A percentile compares a stretch with the other conserved stretches of the same genome.
Conservation (phyloP, 495 filamentous ascomycete species). For the Podospora bellae-mahoneyi region DNA sequence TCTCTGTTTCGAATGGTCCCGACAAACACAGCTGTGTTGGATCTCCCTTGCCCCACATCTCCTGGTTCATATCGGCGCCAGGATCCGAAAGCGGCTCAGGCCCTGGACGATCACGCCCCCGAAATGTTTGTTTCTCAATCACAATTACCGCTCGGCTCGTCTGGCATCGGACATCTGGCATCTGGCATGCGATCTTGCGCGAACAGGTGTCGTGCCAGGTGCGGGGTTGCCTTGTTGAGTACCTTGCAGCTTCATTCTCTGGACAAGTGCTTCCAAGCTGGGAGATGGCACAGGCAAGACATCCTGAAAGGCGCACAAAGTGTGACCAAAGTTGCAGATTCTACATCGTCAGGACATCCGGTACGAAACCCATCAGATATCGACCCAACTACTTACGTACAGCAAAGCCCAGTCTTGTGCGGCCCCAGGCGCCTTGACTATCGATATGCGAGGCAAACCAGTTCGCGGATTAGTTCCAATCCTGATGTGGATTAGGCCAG, state of each 20-base stretch:
- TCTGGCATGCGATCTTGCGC: slow-evolving; percentile 7
- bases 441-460: background rate
- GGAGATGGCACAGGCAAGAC: too few species aligned
- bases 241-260: background rate
- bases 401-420: background rate
- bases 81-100: background rate
- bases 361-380: background rate
- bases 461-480: background rate
- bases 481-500: background rate
- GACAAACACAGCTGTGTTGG: background rate
- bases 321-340: background rate
- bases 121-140: background rate
- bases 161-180: slow-evolving; percentile 5
- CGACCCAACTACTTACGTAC: background rate
- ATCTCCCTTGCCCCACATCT: background rate
- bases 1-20: background rate
- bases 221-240: background rate
- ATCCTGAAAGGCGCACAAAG: background rate
- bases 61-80: background rate
- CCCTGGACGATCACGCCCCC: background rate
- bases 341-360: too few species aligned
- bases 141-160: background rate
- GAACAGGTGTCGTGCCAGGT: background rate
- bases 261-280: background rate
- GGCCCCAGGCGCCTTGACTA: background rate